Evolutionary conservation across 1,284 basidiomycete species (phyloP).

Genomic region (Naganishia cerealis): DNA sequence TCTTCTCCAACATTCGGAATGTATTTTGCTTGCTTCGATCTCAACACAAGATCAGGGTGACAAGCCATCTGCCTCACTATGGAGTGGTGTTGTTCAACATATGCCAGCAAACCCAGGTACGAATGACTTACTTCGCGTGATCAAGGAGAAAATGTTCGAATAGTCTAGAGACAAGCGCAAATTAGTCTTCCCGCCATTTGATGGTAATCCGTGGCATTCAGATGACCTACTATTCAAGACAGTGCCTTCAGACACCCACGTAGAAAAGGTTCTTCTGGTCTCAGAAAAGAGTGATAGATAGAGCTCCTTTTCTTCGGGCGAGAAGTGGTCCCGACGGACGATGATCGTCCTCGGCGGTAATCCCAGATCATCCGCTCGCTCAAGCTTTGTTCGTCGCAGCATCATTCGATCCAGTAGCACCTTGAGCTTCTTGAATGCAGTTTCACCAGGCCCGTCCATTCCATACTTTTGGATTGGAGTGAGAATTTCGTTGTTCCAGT

Average conservation of each 20-base stretch:
- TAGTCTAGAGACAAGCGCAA: conserved; percentile 64
- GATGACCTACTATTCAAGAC: conserved; percentile 76
- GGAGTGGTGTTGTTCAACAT: not conserved
- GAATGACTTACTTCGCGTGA: conserved; percentile 52
- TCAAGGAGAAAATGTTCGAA: conserved; percentile 80
- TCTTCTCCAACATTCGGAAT: conserved; percentile 64
- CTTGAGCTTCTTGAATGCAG: conserved; percentile 86
- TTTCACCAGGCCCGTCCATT: conserved; percentile 65
- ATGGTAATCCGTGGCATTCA: not conserved
- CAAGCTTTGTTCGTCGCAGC: conserved; percentile 72
- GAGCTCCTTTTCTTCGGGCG: conserved; percentile 92
- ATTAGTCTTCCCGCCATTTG: not conserved
- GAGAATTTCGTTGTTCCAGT: conserved; percentile 80
- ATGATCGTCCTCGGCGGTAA: conserved; percentile 91
- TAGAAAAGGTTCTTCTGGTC: conserved; percentile 85
- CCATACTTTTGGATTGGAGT: conserved; percentile 83
- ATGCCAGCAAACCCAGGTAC: conserved; percentile 61
- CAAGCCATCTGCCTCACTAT: conserved; percentile 89
- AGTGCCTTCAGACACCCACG: conserved; percentile 87
- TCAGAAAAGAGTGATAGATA: conserved; percentile 90
- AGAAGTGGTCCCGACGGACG: conserved; percentile 89
- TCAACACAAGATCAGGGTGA: conserved; percentile 82
- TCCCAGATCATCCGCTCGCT: conserved; percentile 95
- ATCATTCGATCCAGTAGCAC: conserved; percentile 91
- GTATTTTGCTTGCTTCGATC: conserved; percentile 72